Percentiles rank a stretch among this genome's conserved stretches.
phyloP scores from a whole-genome alignment of 805 yeast species.

The Saccharomycopsis selenospora region DNA sequence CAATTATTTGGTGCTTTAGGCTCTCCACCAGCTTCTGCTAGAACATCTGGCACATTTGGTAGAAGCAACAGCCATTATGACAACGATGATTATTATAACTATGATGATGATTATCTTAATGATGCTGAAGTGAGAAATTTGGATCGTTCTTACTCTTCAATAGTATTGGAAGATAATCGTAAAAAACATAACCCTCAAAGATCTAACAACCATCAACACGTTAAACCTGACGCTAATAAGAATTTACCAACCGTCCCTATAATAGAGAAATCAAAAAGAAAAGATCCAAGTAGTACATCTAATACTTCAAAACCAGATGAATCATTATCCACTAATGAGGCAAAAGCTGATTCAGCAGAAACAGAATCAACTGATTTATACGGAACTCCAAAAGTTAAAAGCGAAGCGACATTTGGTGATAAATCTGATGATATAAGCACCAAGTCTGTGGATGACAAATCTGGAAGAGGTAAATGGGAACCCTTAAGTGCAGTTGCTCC shows the following conservation, averaged over 20 bases:
- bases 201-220: neutral
- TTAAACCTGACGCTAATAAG: conserved; percentile 2
- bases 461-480: conserved; percentile 19
- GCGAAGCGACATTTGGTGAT: neutral
- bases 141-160: conserved; percentile 8
- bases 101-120: conserved; percentile 5
- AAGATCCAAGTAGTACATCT: neutral
- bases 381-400: conserved; percentile 12
- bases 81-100: conserved; percentile 7
- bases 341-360: neutral
- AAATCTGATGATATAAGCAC: neutral
- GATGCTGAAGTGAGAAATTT: neutral
- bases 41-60: conserved; percentile 18
- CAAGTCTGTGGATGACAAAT: neutral
- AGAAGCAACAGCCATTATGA: conserved; percentile 6
- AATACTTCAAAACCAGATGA: neutral
- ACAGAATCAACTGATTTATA: conserved; percentile 10
- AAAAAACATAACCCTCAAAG: no score
- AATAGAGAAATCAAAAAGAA: neutral
- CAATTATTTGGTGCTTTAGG: conserved; percentile 22
- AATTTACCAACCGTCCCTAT: conserved; percentile 19
- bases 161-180: conserved; percentile 11
- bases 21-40: conserved; percentile 19
- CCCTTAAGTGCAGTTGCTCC: conserved; percentile 20
- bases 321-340: neutral